phyloP scores from a whole-genome alignment of 2,329 filamentous ascomycete genomes.

The Epichloe aotearoae region DNA sequence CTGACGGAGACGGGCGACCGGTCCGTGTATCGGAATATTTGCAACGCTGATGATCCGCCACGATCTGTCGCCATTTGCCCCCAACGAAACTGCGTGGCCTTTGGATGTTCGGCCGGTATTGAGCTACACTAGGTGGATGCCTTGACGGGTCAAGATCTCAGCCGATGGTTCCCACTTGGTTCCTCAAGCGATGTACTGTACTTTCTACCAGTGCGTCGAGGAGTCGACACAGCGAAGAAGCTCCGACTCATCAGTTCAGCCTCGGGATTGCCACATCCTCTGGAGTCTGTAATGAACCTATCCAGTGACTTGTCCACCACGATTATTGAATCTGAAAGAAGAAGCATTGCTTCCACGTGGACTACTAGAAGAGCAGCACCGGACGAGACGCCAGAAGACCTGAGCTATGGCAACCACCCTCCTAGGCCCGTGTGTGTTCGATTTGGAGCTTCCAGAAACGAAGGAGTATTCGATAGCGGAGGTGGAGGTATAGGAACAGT shows the following conservation, averaged over 20 bases:
- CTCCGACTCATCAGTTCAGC: slow-evolving; percentile 50
- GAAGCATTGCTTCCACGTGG: slow-evolving; percentile 8
- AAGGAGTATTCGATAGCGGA: neutral
- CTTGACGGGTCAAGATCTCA: slow-evolving; percentile 32
- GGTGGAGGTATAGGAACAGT: slow-evolving; percentile 13
- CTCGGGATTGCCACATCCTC: slow-evolving; percentile 20
- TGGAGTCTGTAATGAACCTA: slow-evolving; percentile 10
- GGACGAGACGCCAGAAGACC: slow-evolving; percentile 4
- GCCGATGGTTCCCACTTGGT: slow-evolving; percentile 41
- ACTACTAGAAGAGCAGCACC: neutral
- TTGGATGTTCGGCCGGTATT: slow-evolving; percentile 48
- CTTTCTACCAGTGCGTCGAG: slow-evolving; percentile 43
- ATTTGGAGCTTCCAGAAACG: neutral
- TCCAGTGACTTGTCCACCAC: slow-evolving; percentile 13
- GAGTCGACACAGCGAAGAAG: slow-evolving; percentile 37
- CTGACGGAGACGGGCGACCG: slow-evolving; percentile 19
- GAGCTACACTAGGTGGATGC: slow-evolving; percentile 47
- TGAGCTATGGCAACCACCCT: neutral
- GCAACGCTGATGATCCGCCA: slow-evolving; percentile 47
- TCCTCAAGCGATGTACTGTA: slow-evolving; percentile 42
- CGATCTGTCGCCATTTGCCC: slow-evolving; percentile 53
- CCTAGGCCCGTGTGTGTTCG: neutral
- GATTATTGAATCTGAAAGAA: slow-evolving; percentile 10
- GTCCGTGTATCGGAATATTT: slow-evolving; percentile 33
- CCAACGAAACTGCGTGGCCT: slow-evolving; percentile 50